Percentiles rank a stretch among this genome's conserved stretches.
Conservation (phyloP, 1,284 basidiomycete species). For the Somion occarium region DNA sequence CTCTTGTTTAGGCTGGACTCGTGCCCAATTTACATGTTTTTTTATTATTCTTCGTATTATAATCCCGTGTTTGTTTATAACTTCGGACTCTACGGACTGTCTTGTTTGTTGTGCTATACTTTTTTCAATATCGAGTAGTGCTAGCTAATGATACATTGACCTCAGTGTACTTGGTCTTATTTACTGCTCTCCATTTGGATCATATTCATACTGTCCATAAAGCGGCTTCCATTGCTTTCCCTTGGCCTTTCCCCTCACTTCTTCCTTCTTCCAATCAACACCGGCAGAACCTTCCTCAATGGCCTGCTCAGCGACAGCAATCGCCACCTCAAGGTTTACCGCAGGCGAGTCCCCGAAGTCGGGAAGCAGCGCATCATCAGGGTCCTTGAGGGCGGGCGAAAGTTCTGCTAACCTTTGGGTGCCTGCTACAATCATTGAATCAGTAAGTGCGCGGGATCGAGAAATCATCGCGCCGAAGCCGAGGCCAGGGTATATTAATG, state of each 20-base stretch:
- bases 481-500: slow-evolving; percentile 76
- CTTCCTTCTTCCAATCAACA: slow-evolving; percentile 46
- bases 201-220: slow-evolving; percentile 63
- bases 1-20: slow-evolving; percentile 11
- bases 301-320: slow-evolving; percentile 75
- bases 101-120: not conserved
- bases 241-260: slow-evolving; percentile 47
- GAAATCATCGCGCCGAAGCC: slow-evolving; percentile 71
- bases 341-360: slow-evolving; percentile 64
- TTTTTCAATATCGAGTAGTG: not conserved
- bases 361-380: slow-evolving; percentile 63
- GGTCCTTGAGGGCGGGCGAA: slow-evolving; percentile 68
- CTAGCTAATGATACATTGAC: too few relatives aligned
- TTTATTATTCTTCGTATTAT: not conserved
- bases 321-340: slow-evolving; percentile 76
- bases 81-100: not conserved
- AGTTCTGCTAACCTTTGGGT: slow-evolving; percentile 67
- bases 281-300: slow-evolving; percentile 65
- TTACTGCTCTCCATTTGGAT: slow-evolving; percentile 43
- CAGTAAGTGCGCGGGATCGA: slow-evolving; percentile 58
- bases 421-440: slow-evolving; percentile 78
- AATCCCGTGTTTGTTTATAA: not conserved
- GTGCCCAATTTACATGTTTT: not conserved
- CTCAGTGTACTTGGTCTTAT: not conserved
- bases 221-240: slow-evolving; percentile 56